Base-by-base conservation (phyloP, 805 yeast genomes). In the Kregervanrija pseudodelftensis region DNA sequence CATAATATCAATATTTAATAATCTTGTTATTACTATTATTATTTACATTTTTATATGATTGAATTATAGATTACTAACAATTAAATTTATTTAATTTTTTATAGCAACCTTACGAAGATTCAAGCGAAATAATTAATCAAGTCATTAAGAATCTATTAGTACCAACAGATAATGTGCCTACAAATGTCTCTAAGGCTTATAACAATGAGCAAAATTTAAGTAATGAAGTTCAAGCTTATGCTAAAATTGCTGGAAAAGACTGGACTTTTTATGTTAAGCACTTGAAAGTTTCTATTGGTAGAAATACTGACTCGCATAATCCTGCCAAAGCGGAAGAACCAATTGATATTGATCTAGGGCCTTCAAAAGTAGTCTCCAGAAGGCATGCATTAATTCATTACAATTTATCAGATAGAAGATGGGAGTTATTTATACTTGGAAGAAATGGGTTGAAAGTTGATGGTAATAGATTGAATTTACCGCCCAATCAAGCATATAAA, bases 251-350 rank as follows among this genome's bases (percentile, higher is more conserved):
- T 0, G 99, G 99, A 37, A 68, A 74, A 33, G 80, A 79, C 57
- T 93, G 99, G 99, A 91, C 99, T 1, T 93, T 75, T 61, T 93
- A 89, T 58, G 96, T 93, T 37, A 87, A 90, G 60, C 71, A 80
- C 13, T 69, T 91, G 42, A 75, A 74, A 30, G 76, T 91, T 5
- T 68, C 82, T 1, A 85, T 93, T 46, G 99, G 99, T n/a, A 74
- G 99, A 56, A 83, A 83, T 56, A 85, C 96, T 2, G 67, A 65
- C n/a, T 49, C 60, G 11, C 57, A 52, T 39, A 43, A 48, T 30
- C 22, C 45, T 8, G 45, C 41, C 42, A 49, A 47, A 41, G 38
- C 45, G 45, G 60, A 59, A 34, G 60, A 62, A 36, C 37, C 53
- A 3, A 79, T 81, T 34, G 89, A 89, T 57, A 91, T 91, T 40